phyloP scores from a whole-genome alignment of 2,329 filamentous ascomycete genomes.

The Talaromyces islandicus region DNA sequence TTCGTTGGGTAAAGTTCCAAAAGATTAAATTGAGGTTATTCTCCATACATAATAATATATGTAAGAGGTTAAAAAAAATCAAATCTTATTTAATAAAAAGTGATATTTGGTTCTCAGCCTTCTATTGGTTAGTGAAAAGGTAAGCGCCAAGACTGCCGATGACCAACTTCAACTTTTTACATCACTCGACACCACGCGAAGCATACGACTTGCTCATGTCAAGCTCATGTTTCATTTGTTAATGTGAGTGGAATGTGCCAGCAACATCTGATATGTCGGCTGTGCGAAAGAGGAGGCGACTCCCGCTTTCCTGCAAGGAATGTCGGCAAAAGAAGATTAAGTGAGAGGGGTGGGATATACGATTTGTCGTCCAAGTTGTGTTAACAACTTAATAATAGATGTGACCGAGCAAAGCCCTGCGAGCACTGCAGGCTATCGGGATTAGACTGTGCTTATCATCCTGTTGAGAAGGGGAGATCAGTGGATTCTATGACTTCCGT shows the following conservation, averaged over 20 bases:
- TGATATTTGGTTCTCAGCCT: too few species aligned
- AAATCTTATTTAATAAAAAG: too few species aligned
- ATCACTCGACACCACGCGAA: neutral
- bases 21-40: too few species aligned
- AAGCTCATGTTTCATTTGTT: neutral
- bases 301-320: neutral
- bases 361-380: constrained; percentile 27
- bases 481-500: constrained; percentile 1
- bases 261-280: neutral
- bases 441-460: neutral
- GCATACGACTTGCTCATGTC: neutral
- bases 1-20: too few species aligned
- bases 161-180: neutral
- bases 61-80: too few species aligned
- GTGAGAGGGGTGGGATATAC: constrained; percentile 11
- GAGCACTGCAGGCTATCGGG: neutral
- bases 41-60: too few species aligned
- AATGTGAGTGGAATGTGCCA: neutral
- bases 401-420: constrained; percentile 3
- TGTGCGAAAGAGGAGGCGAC: constrained; percentile 7
- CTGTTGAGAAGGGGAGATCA: neutral
- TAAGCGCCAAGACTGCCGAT: neutral
- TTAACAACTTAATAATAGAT: constrained; percentile 2
- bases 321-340: constrained; percentile 14
- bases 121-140: too few species aligned